Percentiles rank a stretch among this genome's conserved stretches.
Evolutionary conservation across 768 basidiomycete species (phyloP).

Genomic region (Rhodotorula kratochvilovae): DNA sequence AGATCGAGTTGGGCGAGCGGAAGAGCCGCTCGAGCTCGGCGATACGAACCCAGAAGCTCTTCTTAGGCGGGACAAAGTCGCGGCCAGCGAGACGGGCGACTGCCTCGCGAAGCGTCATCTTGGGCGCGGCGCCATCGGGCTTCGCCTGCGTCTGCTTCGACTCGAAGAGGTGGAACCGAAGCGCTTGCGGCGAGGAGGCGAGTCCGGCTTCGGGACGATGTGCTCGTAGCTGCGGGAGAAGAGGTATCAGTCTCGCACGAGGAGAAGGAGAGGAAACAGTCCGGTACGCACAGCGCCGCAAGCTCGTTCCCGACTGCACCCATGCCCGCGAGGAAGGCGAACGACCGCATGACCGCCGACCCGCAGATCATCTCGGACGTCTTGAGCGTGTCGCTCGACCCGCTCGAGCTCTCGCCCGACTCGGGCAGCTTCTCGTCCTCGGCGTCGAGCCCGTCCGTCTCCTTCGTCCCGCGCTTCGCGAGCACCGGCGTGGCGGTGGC

Average conservation of each 20-base stretch:
- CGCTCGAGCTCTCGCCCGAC: too few relatives aligned
- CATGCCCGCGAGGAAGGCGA: slow-evolving; percentile 25
- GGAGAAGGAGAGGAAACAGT: neutral
- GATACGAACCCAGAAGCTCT: slow-evolving; percentile 2
- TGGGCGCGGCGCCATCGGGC: slow-evolving; percentile 2
- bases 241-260: neutral
- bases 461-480: neutral
- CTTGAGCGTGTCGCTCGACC: slow-evolving; percentile 16
- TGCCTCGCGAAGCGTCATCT: slow-evolving; percentile 39
- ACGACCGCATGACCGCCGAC: slow-evolving; percentile 19
- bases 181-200: slow-evolving; percentile 17
- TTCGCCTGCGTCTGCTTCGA: slow-evolving; percentile 15
- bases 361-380: slow-evolving; percentile 21
- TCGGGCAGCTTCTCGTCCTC: neutral
- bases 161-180: slow-evolving; percentile 7
- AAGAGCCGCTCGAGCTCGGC: slow-evolving; percentile 10
- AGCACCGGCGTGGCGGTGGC: neutral
- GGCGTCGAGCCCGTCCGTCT: neutral
- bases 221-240: slow-evolving; percentile 14
- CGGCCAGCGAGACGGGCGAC: slow-evolving; percentile 11
- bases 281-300: slow-evolving; percentile 20
- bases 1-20: slow-evolving; percentile 19
- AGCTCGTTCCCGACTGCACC: slow-evolving; percentile 43
- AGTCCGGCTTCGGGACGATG: slow-evolving; percentile 27
- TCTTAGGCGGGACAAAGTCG: slow-evolving; percentile 8